Base-by-base conservation (phyloP, 2,329 filamentous ascomycete species). In the Penicillium sp. region DNA sequence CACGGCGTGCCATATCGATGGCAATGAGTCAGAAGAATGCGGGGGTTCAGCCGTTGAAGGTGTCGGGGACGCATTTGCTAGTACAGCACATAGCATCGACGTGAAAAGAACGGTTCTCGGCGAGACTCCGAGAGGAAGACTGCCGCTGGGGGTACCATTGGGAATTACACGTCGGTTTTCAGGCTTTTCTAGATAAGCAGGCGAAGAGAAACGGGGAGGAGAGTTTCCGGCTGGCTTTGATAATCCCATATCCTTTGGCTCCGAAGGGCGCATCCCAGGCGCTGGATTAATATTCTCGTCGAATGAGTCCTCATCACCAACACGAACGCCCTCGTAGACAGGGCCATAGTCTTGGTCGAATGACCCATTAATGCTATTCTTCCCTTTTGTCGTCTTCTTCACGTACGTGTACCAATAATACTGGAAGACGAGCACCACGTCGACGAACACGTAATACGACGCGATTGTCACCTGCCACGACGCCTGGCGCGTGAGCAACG, bases 381-480 rank as follows among this genome's bases (percentile, higher is more conserved):
- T 70, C 12, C 62, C 66, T 20, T 77, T 74, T 55, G 77, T 69
- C 47, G 76, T 78, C 55, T 80, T 75, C 64, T 80, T 78, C 58
- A 83, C 66, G 58, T 81, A 74, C 51, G 83, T 83, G 64, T 88
- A 88, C 83, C 84, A 88, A 38, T 85, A 72, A 74, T 83, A 87
- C 70, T 88, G 85, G 35, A 76, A 72, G 7, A 86, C 83, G 26
- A 88, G 73, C 35, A 81, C 78, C 28, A 84, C 71, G 67, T 88
- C 85, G 2, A 88, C 85, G 24, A 81, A 80, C 50, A 86, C 83
- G 66, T 88, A 88, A 70, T 88, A 88, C 21, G 71, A 74, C 1
- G 84, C 85, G 49, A 88, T 78, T 8, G 85, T 79, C 42, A 87
- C 78, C 73, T 88, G 85, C 83, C 86, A 88, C 49, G 76, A 76